These are phyloP conservation scores for Populus euphratica DNA, from an alignment of 345 rosid species.

Conservation along the genomic window DNA sequence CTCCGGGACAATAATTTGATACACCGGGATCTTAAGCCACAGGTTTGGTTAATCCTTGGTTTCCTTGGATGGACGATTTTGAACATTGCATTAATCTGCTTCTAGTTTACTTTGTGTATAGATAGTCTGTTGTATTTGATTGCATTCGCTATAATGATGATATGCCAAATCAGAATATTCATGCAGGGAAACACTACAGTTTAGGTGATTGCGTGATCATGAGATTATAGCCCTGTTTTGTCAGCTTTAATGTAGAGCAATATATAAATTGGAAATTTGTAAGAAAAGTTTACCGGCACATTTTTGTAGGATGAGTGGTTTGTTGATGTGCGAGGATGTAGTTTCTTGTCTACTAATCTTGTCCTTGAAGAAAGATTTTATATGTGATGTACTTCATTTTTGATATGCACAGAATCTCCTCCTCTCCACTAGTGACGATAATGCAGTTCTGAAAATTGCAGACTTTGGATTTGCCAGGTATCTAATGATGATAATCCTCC, in stretches of 20 bases:
- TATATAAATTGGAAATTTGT: background rate
- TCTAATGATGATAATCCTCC: constrained; percentile 11
- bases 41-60: constrained; percentile 47
- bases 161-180: background rate
- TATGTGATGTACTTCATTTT: constrained; percentile 13
- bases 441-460: constrained; percentile 81
- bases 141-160: background rate
- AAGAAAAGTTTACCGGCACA: background rate
- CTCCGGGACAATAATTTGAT: constrained; percentile 91
- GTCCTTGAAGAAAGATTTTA: constrained; percentile 2
- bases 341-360: constrained; percentile 8
- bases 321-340: background rate
- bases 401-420: constrained; percentile 83
- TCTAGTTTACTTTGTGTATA: background rate
- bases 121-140: background rate
- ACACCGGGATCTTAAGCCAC: constrained; percentile 95
- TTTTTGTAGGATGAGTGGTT: background rate
- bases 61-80: constrained; percentile 2
- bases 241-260: background rate
- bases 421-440: constrained; percentile 58
- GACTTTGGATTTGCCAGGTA: constrained; percentile 99
- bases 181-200: background rate
- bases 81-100: background rate
- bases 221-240: background rate
- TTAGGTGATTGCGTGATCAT: background rate